Base-by-base conservation (phyloP, 2,329 filamentous ascomycete species). In the Colletotrichum sp. region DNA sequence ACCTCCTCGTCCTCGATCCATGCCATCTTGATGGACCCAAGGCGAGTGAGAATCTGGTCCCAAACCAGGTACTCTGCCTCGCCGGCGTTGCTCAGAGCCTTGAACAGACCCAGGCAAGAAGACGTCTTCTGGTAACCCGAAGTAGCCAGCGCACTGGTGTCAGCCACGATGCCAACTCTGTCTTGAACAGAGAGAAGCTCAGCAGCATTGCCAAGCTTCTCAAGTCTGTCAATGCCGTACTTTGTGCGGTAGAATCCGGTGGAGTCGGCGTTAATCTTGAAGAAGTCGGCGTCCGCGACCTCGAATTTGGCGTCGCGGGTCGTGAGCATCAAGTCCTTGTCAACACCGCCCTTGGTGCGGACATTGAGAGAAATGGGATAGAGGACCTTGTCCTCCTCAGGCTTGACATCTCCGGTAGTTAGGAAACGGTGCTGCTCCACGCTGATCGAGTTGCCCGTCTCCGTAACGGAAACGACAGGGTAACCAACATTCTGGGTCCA, bases 401-500 rank as follows among this genome's bases (percentile, higher is more conserved):
- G 95, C 86, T 96, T 97, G 67, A 98, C 95, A 83, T 99, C 96
- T 55, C 94, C 96, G 15, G 96, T 99, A 75, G 96, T 92, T 77
- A 99, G 88, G 90, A 98, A 98, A 68, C 96, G 95, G 86, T 98
- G 98, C 86, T 99, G 96, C 89, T 97, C 97, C 79, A 99, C 89
- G 77, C 93, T 93, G 81, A 98, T 96, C 24, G 93, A 93, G 76
- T 91, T 93, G 64, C 93, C 90, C 30, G 89, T 88, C 72, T 93
- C 89, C 75, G 94, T 95, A 32, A 99, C 96, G 9, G 94, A 94
- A 62, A 99, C 91, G 52, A 99, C 96, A 1, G 96, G 96, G 86
- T 94, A 98, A 68, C 96, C 96, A 72, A 99, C 94, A 81, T 98
- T 94, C 90, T 98, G 98, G 68, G 96, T 99, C 96, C 96, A 99